Evolutionary conservation across 331 rosid species (phyloP).

Genomic region (Rosa hybrid): DNA sequence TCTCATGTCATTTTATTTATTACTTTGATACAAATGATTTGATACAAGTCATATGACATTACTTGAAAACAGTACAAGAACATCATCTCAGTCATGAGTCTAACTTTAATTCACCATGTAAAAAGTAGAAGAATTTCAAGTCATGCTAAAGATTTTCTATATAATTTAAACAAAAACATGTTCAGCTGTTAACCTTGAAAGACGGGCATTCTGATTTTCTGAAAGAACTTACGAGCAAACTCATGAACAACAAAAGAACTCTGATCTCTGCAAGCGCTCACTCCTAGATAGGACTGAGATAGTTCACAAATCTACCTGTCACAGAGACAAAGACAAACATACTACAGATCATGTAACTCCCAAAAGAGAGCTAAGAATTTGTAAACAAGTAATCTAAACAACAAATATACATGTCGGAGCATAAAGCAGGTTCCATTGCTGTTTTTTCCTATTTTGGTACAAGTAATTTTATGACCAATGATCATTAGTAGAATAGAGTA

Average conservation of each 20-base stretch:
- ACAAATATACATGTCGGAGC: constrained; percentile 8
- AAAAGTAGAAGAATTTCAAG: constrained; percentile 24
- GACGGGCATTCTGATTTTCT: constrained; percentile 21
- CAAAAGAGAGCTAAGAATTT: neutral
- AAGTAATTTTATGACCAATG: neutral
- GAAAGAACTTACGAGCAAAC: constrained; percentile 11
- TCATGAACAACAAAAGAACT: constrained; percentile 15
- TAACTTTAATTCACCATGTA: constrained; percentile 10
- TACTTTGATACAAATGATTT: constrained; percentile 8
- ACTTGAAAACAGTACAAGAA: constrained; percentile 20
- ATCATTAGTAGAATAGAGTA: neutral
- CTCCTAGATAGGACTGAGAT: constrained; percentile 60
- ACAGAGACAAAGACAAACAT: constrained; percentile 3
- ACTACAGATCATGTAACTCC: constrained; percentile 18
- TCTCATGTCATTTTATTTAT: neutral
- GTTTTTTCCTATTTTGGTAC: neutral
- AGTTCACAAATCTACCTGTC: constrained; percentile 60
- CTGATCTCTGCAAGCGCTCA: constrained; percentile 13
- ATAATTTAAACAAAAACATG: constrained; percentile 29
- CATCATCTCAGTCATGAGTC: constrained; percentile 24
- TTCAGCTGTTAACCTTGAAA: constrained; percentile 24
- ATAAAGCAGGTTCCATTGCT: neutral
- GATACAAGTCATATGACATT: constrained; percentile 8
- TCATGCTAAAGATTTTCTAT: constrained; percentile 17
- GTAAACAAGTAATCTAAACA: neutral